Evolutionary conservation across 2,329 filamentous ascomycete genomes (phyloP), one percentile per base, ranked within the genome.

Genomic region (Xylariaceae sp.): DNA sequence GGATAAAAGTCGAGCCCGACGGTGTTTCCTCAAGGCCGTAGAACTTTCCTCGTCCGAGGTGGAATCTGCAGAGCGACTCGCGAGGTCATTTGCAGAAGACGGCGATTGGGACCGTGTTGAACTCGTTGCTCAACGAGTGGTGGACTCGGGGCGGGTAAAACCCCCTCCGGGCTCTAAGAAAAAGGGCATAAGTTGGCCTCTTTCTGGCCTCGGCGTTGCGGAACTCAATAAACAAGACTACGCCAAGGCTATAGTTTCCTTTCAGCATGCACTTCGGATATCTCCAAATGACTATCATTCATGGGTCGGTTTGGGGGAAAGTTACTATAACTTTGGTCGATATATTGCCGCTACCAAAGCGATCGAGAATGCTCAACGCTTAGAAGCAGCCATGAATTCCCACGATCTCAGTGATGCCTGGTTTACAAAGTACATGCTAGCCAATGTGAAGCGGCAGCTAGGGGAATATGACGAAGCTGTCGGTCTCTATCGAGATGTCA

Each of bases 51-150:
- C 90, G 0, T 86, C 88, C 0, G 94, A 99, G 68, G 82, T 96
- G 1, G 79, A 87, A 62, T 90, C 94, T 37, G 94, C 94, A 0
- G 89, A 97, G 70, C 83, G 90, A 31, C 80, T 99, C 12, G 91
- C 94, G 1, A 82, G 83, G 56, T 85, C 85, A 0, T 99, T 96
- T 69, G 92, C 95, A 0, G 85, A 95, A 51, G 86, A 91, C 61
- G 85, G 88, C 39, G 94, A 99, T 65, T 99, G 94, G 94, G 94
- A 97, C 62, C 84, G 95, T 49, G 95, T 99, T 6, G 94, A 97
- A 72, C 83, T 95, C 26, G 86, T 99, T 34, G 88, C 94, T 1
- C 88, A 91, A 68, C 84, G 95, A 49, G 88, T 96, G 0, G 86
- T 97, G 2, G 89, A 96, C 59, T 96, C 92, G n/a, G 94, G 94